phyloP scores from a whole-genome alignment of 331 rosid genomes.

The Rosa hybrid region DNA sequence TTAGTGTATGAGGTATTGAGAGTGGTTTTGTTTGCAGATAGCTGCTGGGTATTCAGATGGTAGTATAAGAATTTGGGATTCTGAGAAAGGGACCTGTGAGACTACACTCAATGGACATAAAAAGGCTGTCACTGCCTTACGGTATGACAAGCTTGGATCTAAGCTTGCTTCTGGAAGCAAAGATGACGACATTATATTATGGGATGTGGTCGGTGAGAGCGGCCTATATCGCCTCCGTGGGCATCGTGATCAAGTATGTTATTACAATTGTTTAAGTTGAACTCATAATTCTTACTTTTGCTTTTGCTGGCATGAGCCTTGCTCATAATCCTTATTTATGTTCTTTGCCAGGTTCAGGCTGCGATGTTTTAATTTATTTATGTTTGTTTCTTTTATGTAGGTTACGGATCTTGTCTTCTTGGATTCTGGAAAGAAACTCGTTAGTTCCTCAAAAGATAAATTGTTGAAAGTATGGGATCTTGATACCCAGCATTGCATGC shows the following conservation, averaged over 20 bases:
- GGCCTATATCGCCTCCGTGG: constrained; percentile 95
- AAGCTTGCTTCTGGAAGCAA: constrained; percentile 95
- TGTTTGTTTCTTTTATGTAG: constrained; percentile 42
- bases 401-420: constrained; percentile 83
- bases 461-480: constrained; percentile 97
- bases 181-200: constrained; percentile 78
- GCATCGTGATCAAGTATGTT: constrained; percentile 80
- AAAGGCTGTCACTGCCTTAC: constrained; percentile 82
- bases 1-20: background rate
- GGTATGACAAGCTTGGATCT: constrained; percentile 69
- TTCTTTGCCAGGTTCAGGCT: background rate
- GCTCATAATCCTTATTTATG: background rate
- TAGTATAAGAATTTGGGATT: constrained; percentile 80
- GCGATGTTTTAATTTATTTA: background rate
- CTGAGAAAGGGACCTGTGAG: constrained; percentile 70
- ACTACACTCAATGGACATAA: constrained; percentile 90
- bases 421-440: constrained; percentile 70
- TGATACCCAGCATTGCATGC: constrained; percentile 95
- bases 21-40: constrained; percentile 47
- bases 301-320: background rate
- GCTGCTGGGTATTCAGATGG: constrained; percentile 92
- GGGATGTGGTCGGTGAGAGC: constrained; percentile 86
- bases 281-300: background rate
- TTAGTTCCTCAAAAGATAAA: constrained; percentile 91
- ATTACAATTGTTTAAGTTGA: constrained; percentile 1